A percentile compares a stretch with the other conserved stretches of the same genome.
Evolutionary conservation across 2,329 filamentous ascomycete species (phyloP).

Genomic region (Monilinia fructicola): DNA sequence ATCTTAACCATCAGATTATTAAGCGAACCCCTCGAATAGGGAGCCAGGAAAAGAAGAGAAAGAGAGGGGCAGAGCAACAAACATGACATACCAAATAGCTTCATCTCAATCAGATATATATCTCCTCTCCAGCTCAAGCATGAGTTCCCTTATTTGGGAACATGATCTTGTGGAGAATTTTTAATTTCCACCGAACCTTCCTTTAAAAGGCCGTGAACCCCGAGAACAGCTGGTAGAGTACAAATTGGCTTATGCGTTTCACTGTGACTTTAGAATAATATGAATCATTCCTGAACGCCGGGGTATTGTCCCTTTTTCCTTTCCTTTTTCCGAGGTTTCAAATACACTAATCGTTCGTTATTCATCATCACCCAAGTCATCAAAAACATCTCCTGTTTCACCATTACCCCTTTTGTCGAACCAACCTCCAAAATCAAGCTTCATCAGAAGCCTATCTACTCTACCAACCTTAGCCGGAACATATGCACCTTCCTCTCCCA

Average conservation of each 20-base stretch:
- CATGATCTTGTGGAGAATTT: background rate
- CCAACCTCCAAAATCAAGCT: slow-evolving; percentile 62
- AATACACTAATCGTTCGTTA: slow-evolving; percentile 7
- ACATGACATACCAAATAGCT: background rate
- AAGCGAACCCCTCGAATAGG: too few species aligned
- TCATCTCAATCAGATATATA: background rate
- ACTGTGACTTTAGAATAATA: background rate
- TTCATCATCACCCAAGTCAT: slow-evolving; percentile 31
- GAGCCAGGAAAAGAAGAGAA: background rate
- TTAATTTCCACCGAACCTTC: background rate
- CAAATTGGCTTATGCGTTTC: background rate
- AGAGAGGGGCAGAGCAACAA: background rate
- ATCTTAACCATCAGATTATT: background rate
- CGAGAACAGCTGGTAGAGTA: background rate
- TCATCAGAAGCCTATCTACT: slow-evolving; percentile 85
- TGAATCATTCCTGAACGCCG: background rate
- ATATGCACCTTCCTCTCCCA: slow-evolving; percentile 54
- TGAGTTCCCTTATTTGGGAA: background rate
- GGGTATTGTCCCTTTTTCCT: background rate
- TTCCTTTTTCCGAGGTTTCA: background rate
- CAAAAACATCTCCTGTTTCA: slow-evolving; percentile 29
- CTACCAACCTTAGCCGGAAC: slow-evolving; percentile 72
- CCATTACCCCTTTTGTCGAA: slow-evolving; percentile 34
- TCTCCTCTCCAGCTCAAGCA: background rate
- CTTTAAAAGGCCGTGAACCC: background rate